A percentile compares a stretch with the other conserved stretches of the same genome.
Evolutionary conservation across 371 early-diverging fungal species (phyloP).

Genomic region (Massospora cicadina): DNA sequence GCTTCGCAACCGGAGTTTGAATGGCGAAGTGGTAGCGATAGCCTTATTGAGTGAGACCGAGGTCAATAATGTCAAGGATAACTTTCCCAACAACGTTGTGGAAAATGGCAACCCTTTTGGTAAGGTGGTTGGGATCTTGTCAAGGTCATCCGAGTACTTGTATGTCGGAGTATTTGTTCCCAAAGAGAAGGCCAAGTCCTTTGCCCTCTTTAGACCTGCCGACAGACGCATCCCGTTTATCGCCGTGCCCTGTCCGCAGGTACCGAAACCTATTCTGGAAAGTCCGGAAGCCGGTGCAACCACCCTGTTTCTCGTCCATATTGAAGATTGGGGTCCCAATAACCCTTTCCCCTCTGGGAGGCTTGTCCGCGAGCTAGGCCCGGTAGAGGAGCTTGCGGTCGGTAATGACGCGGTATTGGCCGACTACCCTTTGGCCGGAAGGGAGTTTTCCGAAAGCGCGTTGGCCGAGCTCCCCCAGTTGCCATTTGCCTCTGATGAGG

Average conservation of each 20-base stretch:
- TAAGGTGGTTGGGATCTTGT: not conserved
- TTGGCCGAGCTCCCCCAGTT: not conserved
- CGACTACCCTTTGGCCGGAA: constrained; percentile 35
- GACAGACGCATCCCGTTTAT: constrained; percentile 67
- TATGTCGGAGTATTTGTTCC: not conserved
- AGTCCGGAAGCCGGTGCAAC: constrained; percentile 30
- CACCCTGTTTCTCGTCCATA: constrained; percentile 38
- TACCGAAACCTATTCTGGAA: constrained; percentile 42
- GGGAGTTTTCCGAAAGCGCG: constrained; percentile 29
- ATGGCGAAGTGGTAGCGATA: not conserved
- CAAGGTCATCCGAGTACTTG: not conserved
- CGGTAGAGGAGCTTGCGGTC: constrained; percentile 38
- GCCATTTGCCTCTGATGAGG: not conserved
- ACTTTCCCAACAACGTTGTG: not conserved
- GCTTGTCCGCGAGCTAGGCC: constrained; percentile 39
- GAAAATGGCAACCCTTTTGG: not conserved
- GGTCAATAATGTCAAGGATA: not conserved
- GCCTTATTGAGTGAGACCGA: not conserved
- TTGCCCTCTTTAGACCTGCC: constrained; percentile 72
- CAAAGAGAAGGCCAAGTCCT: constrained; percentile 10
- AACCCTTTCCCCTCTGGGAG: constrained; percentile 54
- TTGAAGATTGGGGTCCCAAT: constrained; percentile 54
- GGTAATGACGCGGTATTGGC: constrained; percentile 54
- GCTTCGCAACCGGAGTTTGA: not conserved
- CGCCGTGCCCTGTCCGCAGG: constrained; percentile 50